Evolutionary conservation across 1,284 basidiomycete genomes (phyloP), one percentile per base, ranked within the genome.

Genomic region (Sanghuangporus sanghuang): DNA sequence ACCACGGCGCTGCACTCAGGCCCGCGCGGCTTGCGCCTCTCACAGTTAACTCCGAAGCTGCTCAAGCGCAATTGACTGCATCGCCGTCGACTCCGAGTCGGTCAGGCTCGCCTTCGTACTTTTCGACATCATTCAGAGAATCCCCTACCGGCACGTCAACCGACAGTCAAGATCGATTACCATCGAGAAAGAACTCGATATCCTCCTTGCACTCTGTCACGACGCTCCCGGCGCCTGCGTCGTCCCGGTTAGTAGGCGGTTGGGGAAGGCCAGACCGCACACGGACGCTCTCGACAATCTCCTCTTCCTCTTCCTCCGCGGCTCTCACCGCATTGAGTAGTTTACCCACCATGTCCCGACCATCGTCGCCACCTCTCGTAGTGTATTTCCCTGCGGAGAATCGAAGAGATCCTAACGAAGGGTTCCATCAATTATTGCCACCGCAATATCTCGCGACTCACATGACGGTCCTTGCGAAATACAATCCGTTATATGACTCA

Each of bases 391-490:
- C 89, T 14, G 78, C 82, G 1, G 73, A 77, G 21, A 84, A 82
- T 65, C 77, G 81, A 23, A 77, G 80, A 56, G 73, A 75, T 21
- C 77, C 81, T 61, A 73, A 83, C 27, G 86, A 89, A 69, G 75
- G 73, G 35, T 81, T 86, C 8, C 89, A 91, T 69, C 82, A 86
- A 1, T 75, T 90, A 21, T 75, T 91, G 12, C 89, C 89, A 0
- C 80, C 82, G 8, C 88, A 88, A 50, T 90, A 89, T 71, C 72
- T 88, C 65, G 81, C 77, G 67, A 81, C 85, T 61, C 89, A 92
- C 66, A 76, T 89, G 71, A 87, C 86, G 21, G 80, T 88, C 57
- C 75, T 89, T 36, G 76, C 80, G 32, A 79, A 84, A 71, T 79
- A 85, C 57, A 84, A 81, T 60, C 87, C 89, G 21, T 76, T 91